Evolutionary conservation across 1,139 yeast species (phyloP).

Genomic region (Blastobotrys petasosporus): DNA sequence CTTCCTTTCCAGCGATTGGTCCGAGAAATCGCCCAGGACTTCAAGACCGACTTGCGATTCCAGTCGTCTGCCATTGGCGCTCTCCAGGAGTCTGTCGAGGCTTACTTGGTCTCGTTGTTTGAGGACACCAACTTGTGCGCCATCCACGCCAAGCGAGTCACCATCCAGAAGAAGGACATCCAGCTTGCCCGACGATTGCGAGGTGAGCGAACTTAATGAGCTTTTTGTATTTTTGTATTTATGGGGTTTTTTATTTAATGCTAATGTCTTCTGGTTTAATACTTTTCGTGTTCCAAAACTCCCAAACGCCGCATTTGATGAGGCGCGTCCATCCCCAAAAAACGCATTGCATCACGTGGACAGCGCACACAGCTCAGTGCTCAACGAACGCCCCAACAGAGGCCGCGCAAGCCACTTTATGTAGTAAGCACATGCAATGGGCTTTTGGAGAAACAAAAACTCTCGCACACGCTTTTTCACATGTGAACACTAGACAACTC

Average conservation of each 20-base stretch:
- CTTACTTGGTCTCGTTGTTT: constrained; percentile 80
- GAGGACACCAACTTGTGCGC: constrained; percentile 99
- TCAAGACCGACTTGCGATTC: constrained; percentile 96
- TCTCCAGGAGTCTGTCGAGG: constrained; percentile 97
- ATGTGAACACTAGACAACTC: neutral
- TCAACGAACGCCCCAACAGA: too few species aligned
- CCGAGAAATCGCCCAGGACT: constrained; percentile 95
- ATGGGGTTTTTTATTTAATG: constrained; percentile 8
- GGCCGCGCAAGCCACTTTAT: too few species aligned
- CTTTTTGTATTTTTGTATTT: constrained; percentile 3
- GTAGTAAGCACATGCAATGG: too few species aligned
- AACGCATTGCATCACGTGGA: too few species aligned
- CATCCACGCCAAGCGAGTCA: constrained; percentile 98
- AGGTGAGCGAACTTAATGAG: constrained; percentile 48
- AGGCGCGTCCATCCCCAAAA: too few species aligned
- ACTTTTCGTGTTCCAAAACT: neutral
- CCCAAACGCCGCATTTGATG: too few species aligned
- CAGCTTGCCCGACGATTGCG: constrained; percentile 98
- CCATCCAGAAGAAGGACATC: constrained; percentile 98
- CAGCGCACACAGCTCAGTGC: too few species aligned
- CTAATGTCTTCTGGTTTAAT: constrained; percentile 3
- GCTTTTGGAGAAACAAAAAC: too few species aligned
- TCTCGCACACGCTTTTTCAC: too few species aligned
- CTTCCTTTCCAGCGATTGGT: constrained; percentile 98
- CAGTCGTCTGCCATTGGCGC: constrained; percentile 99